Base-by-base conservation (phyloP, 2,329 filamentous ascomycete genomes). In the Hypoxylon sp. region DNA sequence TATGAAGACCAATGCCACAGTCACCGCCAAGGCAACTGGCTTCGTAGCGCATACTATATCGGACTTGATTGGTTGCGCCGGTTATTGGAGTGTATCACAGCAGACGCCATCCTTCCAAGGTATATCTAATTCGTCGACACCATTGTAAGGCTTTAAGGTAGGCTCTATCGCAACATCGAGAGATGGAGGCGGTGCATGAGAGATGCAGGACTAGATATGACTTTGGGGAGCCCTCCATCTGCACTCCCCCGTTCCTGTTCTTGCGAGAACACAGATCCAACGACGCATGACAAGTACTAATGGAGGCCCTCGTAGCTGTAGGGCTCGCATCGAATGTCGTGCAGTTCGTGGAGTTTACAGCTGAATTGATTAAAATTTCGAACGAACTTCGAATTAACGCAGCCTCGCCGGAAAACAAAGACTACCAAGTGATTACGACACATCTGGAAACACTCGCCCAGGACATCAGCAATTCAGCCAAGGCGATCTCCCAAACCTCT, bases 241-340 rank as follows among this genome's bases (percentile, higher is more conserved):
- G 12, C 7, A 4, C 11, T n/a, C 11, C 19, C 30, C 11, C 8
- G 9, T 32, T 32, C 8, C 9, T 32, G 16, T 25, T 29, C 2
- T 25, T 16, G 14, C 23, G 25, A 37, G n/a, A 14, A 7, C 30
- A 25, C 7, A 29, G 32, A 27, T 19, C n/a, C 19, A 27, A 57
- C 14, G 9, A 41, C 23, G 23, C 14, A 32, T 41, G 51, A 14
- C 8, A 32, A n/a, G 11, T 34, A 29, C 43, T 2, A 46, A 72
- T 72, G 67, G 68, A 73, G 52, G 65, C 70, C 8, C 9, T 72
- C 30, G 68, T 45, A 37, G 67, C 63, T n/a, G 47, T 73, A 34
- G 63, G 70, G 1, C 63, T 73, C n/a, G 65, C 70, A 19, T 66
- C 71, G 21, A 72, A 72, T 23, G 50, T 72, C 16, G 16, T 72